Percentiles rank a stretch among this genome's conserved stretches.
phyloP scores from a whole-genome alignment of 176 grass and related monocot genomes.

The Ampelocalamus luodianensis region DNA sequence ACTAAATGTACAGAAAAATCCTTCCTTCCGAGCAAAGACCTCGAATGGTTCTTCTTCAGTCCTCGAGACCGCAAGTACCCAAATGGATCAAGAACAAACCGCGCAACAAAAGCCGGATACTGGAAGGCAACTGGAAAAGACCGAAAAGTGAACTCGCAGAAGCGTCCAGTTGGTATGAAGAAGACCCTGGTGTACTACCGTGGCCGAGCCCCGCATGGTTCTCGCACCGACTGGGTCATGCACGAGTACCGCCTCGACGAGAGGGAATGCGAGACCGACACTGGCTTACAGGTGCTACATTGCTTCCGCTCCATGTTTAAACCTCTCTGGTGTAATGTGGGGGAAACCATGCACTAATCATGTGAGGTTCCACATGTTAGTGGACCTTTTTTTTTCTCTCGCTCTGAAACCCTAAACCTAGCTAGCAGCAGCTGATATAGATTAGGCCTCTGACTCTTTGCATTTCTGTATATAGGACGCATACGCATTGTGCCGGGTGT shows the following conservation, averaged over 20 bases:
- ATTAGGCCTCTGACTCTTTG: conserved; percentile 2
- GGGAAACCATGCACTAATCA: not conserved
- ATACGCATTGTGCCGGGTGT: conserved; percentile 91
- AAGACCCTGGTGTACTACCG: conserved; percentile 98
- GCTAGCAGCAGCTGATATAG: not conserved
- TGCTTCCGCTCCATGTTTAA: not conserved
- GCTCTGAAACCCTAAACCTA: not conserved
- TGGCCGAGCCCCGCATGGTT: conserved; percentile 91
- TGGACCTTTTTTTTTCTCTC: not conserved
- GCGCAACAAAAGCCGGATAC: conserved; percentile 90
- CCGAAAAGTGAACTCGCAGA: conserved; percentile 81
- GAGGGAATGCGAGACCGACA: conserved; percentile 79
- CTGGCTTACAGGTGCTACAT: conserved; percentile 76
- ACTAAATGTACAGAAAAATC: conserved; percentile 77
- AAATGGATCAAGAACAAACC: conserved; percentile 95
- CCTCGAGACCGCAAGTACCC: conserved; percentile 99
- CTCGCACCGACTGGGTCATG: conserved; percentile 97
- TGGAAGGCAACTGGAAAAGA: conserved; percentile 99
- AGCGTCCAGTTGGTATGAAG: conserved; percentile 79
- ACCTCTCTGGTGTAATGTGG: conserved; percentile 1
- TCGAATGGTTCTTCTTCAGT: conserved; percentile 99
- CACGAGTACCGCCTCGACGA: conserved; percentile 98
- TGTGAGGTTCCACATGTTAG: not conserved
- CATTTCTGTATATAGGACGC: conserved; percentile 63
- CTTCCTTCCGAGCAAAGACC: conserved; percentile 96